phyloP scores from a whole-genome alignment of 208 protist genomes.

The Trichomonas gallinae region DNA sequence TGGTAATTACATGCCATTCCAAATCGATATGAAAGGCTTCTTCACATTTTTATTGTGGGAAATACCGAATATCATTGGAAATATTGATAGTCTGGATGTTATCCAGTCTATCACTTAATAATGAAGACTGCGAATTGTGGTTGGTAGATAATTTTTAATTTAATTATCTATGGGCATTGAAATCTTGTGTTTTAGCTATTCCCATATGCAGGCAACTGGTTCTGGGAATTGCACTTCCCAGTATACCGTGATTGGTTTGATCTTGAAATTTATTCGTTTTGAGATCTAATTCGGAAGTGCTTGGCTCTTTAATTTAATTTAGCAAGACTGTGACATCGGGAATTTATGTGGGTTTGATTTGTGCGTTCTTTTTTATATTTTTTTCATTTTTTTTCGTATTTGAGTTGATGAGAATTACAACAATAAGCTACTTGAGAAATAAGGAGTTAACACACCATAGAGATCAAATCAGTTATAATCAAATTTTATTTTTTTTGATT shows the following conservation, averaged over 20 bases:
- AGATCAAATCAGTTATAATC: too few relatives aligned
- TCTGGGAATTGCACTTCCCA: not conserved
- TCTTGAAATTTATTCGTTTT: not conserved
- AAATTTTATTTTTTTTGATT: too few relatives aligned
- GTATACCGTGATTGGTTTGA: not conserved
- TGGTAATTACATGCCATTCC: not conserved
- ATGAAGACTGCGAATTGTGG: not conserved
- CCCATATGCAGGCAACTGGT: not conserved
- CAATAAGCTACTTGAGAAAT: too few relatives aligned
- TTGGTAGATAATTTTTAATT: not conserved
- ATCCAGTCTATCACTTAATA: not conserved
- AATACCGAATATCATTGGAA: not conserved
- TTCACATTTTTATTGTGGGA: not conserved
- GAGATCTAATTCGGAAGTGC: not conserved
- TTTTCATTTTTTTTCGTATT: too few relatives aligned
- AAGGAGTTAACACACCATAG: too few relatives aligned
- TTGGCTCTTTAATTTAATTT: not conserved
- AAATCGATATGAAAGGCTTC: not conserved
- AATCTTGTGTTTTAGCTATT: not conserved
- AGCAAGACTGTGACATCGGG: not conserved
- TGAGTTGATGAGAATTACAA: too few relatives aligned
- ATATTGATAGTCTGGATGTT: not conserved
- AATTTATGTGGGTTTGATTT: not conserved
- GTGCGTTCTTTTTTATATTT: not conserved
- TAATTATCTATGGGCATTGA: not conserved